phyloP scores from a whole-genome alignment of 345 rosid species.

The Boechera stricta region DNA sequence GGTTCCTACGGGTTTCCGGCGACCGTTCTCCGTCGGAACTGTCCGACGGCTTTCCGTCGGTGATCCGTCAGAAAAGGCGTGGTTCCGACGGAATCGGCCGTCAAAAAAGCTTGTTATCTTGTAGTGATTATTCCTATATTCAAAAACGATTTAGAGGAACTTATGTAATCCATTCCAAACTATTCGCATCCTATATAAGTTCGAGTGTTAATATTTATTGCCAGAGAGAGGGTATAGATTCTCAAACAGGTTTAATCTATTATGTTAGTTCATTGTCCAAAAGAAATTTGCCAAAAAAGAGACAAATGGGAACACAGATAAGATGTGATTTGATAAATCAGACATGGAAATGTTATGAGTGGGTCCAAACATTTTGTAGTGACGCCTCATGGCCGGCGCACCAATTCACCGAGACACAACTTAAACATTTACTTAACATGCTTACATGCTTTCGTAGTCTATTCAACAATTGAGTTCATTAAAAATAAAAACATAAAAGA shows the following conservation, averaged over 20 bases:
- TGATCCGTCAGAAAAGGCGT: no score
- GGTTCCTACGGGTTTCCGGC: no score
- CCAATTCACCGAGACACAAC: constrained; percentile 43
- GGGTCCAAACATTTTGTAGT: constrained; percentile 50
- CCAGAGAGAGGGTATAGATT: constrained; percentile 24
- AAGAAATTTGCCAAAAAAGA: background rate
- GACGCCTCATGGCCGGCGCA: constrained; percentile 48
- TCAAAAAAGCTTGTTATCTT: no score
- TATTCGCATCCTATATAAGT: background rate
- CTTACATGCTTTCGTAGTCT: constrained; percentile 36
- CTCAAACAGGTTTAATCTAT: constrained; percentile 25
- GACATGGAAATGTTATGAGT: constrained; percentile 38
- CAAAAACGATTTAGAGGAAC: background rate
- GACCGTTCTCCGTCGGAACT: no score
- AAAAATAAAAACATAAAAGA: background rate
- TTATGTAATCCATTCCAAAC: constrained; percentile 13
- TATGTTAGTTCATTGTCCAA: constrained; percentile 26
- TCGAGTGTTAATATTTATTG: constrained; percentile 7
- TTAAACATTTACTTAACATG: constrained; percentile 32
- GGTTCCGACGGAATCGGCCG: no score
- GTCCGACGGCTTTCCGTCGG: no score
- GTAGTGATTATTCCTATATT: constrained; percentile 1
- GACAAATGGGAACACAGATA: constrained; percentile 27
- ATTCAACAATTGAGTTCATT: constrained; percentile 35
- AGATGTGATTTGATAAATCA: constrained; percentile 40